phyloP scores from a whole-genome alignment of 768 basidiomycete genomes.

The Termitomyces heimii region DNA sequence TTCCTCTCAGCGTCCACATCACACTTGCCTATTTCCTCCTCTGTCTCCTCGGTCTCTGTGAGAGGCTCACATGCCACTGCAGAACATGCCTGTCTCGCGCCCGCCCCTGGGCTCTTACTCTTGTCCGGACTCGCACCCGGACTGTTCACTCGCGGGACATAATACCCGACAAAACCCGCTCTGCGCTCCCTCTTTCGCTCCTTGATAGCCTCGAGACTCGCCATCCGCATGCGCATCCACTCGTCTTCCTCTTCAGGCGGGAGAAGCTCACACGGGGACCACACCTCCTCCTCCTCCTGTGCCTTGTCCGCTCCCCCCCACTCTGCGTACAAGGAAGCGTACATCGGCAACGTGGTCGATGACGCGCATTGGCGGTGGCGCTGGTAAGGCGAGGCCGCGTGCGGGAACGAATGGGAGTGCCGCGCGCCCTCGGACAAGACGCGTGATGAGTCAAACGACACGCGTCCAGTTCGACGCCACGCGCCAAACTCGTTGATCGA shows the following conservation, averaged over 20 bases:
- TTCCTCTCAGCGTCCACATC: not conserved
- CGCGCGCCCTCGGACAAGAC: not conserved
- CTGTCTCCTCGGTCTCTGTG: not conserved
- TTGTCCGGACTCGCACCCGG: not conserved
- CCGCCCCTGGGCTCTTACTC: too few relatives aligned
- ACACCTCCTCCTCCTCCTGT: not conserved
- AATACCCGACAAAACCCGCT: not conserved
- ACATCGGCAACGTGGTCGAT: not conserved
- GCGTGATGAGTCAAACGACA: not conserved
- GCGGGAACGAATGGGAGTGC: too few relatives aligned
- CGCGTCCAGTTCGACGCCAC: not conserved
- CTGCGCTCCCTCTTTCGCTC: slow-evolving; percentile 1
- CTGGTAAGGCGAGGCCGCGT: not conserved
- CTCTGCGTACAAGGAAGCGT: not conserved
- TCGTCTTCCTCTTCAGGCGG: slow-evolving; percentile 8
- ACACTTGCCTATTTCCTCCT: not conserved
- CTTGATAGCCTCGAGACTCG: not conserved
- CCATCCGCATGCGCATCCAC: slow-evolving; percentile 26
- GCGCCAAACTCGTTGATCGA: not conserved
- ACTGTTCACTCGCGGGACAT: not conserved
- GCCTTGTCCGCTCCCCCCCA: too few relatives aligned
- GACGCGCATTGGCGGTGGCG: not conserved
- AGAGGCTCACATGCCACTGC: not conserved
- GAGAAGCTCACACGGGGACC: not conserved
- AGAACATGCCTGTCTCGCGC: not conserved